These are phyloP conservation scores for Ammopiptanthus mongolicus DNA, from an alignment of 306 rosid genomes.

Conservation along the genomic window DNA sequence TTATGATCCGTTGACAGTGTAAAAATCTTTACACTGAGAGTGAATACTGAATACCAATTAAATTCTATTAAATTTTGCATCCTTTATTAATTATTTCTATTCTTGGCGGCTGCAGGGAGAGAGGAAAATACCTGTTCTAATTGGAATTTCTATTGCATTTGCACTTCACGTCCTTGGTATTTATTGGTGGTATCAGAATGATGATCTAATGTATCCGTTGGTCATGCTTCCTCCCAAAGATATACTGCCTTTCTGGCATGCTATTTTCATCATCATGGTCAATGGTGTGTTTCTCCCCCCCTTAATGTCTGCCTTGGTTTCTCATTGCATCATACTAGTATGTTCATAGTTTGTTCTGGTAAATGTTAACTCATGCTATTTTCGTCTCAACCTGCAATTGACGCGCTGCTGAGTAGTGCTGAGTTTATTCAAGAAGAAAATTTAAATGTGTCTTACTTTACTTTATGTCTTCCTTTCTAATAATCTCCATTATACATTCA, in stretches of 20 bases:
- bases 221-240: slow-evolving; percentile 89
- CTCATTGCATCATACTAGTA: neutral
- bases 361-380: neutral
- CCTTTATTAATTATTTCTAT: slow-evolving; percentile 12
- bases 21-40: too few species aligned
- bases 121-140: slow-evolving; percentile 70
- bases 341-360: neutral
- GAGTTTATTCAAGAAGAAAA: neutral
- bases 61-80: neutral
- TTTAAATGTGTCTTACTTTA: neutral
- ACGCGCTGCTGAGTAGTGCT: neutral
- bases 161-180: slow-evolving; percentile 70
- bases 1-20: too few species aligned
- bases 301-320: too few species aligned
- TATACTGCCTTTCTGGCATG: slow-evolving; percentile 97
- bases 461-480: neutral
- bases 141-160: slow-evolving; percentile 74
- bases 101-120: slow-evolving; percentile 80
- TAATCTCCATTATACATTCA: neutral
- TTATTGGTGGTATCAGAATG: slow-evolving; percentile 98
- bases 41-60: too few species aligned
- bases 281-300: slow-evolving; percentile 59
- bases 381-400: neutral
- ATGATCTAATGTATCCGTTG: slow-evolving; percentile 75
- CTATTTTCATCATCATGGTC: slow-evolving; percentile 82